phyloP scores from a whole-genome alignment of 2,329 filamentous ascomycete species.

The Chrysoporthe austroafricana region DNA sequence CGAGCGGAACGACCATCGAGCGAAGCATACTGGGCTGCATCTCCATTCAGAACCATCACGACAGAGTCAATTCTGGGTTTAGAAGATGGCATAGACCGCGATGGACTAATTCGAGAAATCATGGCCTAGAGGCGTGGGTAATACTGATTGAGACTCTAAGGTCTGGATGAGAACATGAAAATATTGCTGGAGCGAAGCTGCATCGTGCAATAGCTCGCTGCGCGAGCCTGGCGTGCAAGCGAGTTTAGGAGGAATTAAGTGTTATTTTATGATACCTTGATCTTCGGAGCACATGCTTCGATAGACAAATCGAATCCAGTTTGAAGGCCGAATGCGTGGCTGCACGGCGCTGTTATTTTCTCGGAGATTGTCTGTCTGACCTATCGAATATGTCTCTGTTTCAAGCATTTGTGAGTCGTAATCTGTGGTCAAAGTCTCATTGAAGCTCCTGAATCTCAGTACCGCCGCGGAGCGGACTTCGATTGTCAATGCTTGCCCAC shows the following conservation, averaged over 20 bases:
- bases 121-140: background rate
- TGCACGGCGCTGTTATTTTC: too few species aligned
- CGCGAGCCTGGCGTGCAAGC: background rate
- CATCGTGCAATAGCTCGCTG: background rate
- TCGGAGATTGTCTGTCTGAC: background rate
- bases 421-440: background rate
- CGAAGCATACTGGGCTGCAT: background rate
- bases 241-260: background rate
- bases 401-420: background rate
- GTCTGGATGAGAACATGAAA: background rate
- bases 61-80: too few species aligned
- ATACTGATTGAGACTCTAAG: background rate
- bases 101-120: background rate
- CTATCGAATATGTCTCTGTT: background rate
- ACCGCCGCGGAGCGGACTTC: background rate
- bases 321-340: too few species aligned
- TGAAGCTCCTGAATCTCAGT: background rate
- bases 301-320: background rate
- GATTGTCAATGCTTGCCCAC: background rate
- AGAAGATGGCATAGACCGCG: background rate
- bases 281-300: background rate
- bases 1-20: background rate
- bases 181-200: background rate
- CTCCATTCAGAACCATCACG: background rate
- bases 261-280: background rate